phyloP scores from a whole-genome alignment of 78 protist species.

The Polysphondylium violaceum region DNA sequence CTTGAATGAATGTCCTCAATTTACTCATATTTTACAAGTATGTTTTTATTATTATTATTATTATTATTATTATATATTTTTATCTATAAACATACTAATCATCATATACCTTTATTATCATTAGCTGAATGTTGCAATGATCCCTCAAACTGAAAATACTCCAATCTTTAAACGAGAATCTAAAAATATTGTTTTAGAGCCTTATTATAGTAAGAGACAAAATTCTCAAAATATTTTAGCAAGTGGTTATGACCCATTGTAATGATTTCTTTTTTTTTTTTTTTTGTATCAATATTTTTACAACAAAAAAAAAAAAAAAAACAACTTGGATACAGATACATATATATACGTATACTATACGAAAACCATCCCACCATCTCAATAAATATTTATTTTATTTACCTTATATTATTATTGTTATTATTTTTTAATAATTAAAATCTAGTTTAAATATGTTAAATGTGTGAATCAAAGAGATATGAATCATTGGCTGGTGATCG shows the following conservation, averaged over 20 bases:
- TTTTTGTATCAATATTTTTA: not conserved
- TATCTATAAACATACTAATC: not conserved
- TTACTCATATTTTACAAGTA: slow-evolving; percentile 59
- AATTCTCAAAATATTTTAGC: slow-evolving; percentile 46
- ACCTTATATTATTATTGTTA: not conserved
- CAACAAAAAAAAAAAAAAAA: not conserved
- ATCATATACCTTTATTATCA: not conserved
- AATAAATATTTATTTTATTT: not conserved
- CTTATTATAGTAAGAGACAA: slow-evolving; percentile 72
- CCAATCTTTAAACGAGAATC: slow-evolving; percentile 46
- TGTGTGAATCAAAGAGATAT: too few species aligned
- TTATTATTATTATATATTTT: not conserved
- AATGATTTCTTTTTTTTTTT: not conserved
- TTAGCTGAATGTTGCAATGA: slow-evolving; percentile 19
- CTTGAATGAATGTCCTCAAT: slow-evolving; percentile 60
- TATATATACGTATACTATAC: not conserved
- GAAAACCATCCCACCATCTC: not conserved
- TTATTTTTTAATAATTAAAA: too few species aligned
- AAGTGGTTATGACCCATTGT: slow-evolving; percentile 73
- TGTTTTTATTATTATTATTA: not conserved
- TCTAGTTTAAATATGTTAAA: too few species aligned
- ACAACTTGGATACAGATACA: not conserved
- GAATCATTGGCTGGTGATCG: too few species aligned
- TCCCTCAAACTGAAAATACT: slow-evolving; percentile 8
- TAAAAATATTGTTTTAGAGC: slow-evolving; percentile 47